Evolutionary conservation across 2,329 filamentous ascomycete genomes (phyloP).

Genomic region (Xylariaceae sp.): DNA sequence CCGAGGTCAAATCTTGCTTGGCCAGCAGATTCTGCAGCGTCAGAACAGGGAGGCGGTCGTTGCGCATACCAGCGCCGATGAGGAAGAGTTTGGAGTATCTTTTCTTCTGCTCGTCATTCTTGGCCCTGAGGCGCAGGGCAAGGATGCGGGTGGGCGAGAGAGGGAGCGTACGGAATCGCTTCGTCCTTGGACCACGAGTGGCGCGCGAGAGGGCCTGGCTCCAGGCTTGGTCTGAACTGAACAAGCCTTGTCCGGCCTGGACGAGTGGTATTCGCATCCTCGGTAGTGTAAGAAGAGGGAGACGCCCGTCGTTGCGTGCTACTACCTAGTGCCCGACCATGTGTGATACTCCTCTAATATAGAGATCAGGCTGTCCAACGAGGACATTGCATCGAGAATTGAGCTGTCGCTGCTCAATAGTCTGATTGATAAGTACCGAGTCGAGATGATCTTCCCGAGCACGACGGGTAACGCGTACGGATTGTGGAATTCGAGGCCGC

Average conservation of each 20-base stretch:
- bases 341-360: no score
- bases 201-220: slow-evolving; percentile 22
- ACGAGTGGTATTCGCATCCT: slow-evolving; percentile 5
- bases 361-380: no score
- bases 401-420: no score
- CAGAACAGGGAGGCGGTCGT: slow-evolving; percentile 27
- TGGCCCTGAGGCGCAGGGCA: slow-evolving; percentile 21
- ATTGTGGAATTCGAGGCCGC: no score
- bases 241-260: neutral
- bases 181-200: slow-evolving; percentile 14
- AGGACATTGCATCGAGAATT: no score
- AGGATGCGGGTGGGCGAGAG: slow-evolving; percentile 24
- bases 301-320: no score
- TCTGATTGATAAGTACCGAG: no score
- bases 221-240: slow-evolving; percentile 8
- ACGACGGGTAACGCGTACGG: no score
- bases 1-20: slow-evolving; percentile 19
- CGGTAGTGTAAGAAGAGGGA: no score
- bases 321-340: no score
- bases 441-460: no score
- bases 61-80: slow-evolving; percentile 15
- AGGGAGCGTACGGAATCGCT: slow-evolving; percentile 15
- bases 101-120: slow-evolving; percentile 15
- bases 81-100: slow-evolving; percentile 14
- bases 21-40: slow-evolving; percentile 25